Evolutionary conservation across 371 early-diverging fungal species (phyloP).

Genomic region (Saksenaea oblongispora): DNA sequence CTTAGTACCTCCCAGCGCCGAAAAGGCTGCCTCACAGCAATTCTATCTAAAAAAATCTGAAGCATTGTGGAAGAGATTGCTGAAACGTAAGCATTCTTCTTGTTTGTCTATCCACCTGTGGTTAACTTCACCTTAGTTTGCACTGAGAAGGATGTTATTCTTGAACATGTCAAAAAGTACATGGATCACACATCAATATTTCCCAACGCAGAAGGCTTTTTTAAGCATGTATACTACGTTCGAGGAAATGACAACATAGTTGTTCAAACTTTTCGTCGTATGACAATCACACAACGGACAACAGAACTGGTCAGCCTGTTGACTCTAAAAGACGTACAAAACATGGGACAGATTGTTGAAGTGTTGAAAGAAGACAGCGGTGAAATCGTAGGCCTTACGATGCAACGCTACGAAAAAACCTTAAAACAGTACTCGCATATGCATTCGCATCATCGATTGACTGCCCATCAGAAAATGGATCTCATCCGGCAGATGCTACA

Average conservation of each 20-base stretch:
- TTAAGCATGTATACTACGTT: slow-evolving; percentile 47
- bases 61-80: slow-evolving; percentile 19
- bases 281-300: slow-evolving; percentile 46
- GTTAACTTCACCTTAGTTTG: neutral
- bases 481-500: slow-evolving; percentile 57
- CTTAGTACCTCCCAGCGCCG: neutral
- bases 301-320: slow-evolving; percentile 45
- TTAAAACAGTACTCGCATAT: slow-evolving; percentile 61
- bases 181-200: slow-evolving; percentile 23
- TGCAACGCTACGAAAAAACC: slow-evolving; percentile 57
- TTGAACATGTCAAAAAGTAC: slow-evolving; percentile 33
- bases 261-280: slow-evolving; percentile 45
- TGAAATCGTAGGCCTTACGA: slow-evolving; percentile 43
- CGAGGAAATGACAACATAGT: slow-evolving; percentile 19
- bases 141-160: slow-evolving; percentile 26
- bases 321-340: slow-evolving; percentile 21
- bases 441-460: slow-evolving; percentile 50
- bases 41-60: slow-evolving; percentile 8
- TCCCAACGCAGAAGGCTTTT: slow-evolving; percentile 46
- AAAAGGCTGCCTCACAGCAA: slow-evolving; percentile 10
- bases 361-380: slow-evolving; percentile 40
- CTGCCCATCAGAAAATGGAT: slow-evolving; percentile 61
- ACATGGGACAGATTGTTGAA: slow-evolving; percentile 45
- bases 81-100: slow-evolving; percentile 3
- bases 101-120: neutral